A percentile compares a stretch with the other conserved stretches of the same genome.
Conservation (phyloP, 768 basidiomycete species). For the Lentinula sp. region DNA sequence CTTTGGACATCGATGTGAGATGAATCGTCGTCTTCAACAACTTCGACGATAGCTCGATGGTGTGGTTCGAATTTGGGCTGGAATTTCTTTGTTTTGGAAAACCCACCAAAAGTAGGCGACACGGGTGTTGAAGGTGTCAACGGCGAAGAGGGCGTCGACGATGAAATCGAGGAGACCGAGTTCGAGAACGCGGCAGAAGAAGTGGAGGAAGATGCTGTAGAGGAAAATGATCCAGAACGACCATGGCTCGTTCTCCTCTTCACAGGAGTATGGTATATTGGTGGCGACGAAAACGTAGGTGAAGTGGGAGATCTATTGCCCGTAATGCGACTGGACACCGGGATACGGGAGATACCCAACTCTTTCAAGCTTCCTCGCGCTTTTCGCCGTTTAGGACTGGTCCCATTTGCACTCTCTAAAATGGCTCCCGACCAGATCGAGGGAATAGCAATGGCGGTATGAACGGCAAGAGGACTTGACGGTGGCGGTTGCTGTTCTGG, state of each 20-base stretch:
- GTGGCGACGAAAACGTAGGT: neutral
- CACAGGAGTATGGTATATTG: neutral
- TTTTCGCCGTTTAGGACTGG: conserved; percentile 6
- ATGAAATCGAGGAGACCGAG: neutral
- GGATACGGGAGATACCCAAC: conserved; percentile 3
- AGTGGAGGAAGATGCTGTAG: conserved; percentile 12
- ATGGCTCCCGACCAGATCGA: conserved; percentile 4
- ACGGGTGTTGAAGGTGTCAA: conserved; percentile 7
- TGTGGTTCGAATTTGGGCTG: conserved; percentile 7
- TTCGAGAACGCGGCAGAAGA: conserved; percentile 1
- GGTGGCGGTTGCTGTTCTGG: neutral
- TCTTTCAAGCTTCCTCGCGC: conserved; percentile 3
- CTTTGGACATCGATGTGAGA: conserved; percentile 1
- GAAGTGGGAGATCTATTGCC: neutral
- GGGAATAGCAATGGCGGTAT: neutral
- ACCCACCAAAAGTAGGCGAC: conserved; percentile 24
- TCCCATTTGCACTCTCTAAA: neutral
- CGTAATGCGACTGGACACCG: neutral
- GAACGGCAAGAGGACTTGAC: conserved; percentile 1
- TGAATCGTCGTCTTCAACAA: conserved; percentile 2
- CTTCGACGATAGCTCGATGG: conserved; percentile 3
- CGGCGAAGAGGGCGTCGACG: conserved; percentile 11
- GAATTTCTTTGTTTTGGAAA: conserved; percentile 2
- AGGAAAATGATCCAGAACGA: conserved; percentile 7
- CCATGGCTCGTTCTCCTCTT: neutral